These are phyloP conservation scores for Hypoxylon sp. DNA, from an alignment of 2,329 filamentous ascomycete genomes.

Conservation along the genomic window DNA sequence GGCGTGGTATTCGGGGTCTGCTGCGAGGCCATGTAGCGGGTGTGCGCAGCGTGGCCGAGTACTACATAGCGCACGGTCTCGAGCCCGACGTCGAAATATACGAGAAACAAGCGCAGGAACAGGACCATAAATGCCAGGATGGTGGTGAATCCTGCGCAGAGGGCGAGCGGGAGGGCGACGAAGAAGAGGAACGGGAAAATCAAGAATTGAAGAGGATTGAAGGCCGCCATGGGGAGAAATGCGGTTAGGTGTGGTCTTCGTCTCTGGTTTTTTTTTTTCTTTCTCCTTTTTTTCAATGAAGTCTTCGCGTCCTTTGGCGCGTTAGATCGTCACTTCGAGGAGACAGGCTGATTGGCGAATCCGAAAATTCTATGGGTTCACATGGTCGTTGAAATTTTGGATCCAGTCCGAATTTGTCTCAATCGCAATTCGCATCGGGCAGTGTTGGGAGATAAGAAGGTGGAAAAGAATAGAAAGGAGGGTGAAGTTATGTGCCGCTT, in stretches of 20 bases:
- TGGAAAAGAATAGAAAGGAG: neutral
- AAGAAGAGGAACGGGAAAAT: constrained; percentile 72
- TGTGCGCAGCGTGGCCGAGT: constrained; percentile 54
- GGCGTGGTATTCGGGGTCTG: constrained; percentile 31
- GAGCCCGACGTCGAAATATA: constrained; percentile 72
- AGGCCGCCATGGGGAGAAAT: constrained; percentile 59
- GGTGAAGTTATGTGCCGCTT: constrained; percentile 13
- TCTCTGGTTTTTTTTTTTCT: neutral
- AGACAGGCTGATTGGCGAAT: constrained; percentile 15
- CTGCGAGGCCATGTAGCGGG: constrained; percentile 45
- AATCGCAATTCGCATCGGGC: constrained; percentile 14
- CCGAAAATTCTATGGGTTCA: constrained; percentile 35
- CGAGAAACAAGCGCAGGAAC: constrained; percentile 68
- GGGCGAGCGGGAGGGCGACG: constrained; percentile 71
- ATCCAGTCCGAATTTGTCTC: constrained; percentile 12
- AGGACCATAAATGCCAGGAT: constrained; percentile 71
- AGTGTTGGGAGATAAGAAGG: constrained; percentile 3
- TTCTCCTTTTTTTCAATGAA: constrained; percentile 4
- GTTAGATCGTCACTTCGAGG: constrained; percentile 22
- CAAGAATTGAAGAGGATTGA: constrained; percentile 67
- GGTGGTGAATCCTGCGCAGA: constrained; percentile 73
- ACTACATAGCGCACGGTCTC: constrained; percentile 69
- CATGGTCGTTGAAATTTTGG: constrained; percentile 41
- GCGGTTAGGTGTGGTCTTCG: neutral
- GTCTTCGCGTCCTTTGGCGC: constrained; percentile 6